Percentiles rank a stretch among this genome's conserved stretches.
These are phyloP conservation scores for Arctostaphylos glauca DNA, from an alignment of 148 eudicot species.

Conservation along the genomic window DNA sequence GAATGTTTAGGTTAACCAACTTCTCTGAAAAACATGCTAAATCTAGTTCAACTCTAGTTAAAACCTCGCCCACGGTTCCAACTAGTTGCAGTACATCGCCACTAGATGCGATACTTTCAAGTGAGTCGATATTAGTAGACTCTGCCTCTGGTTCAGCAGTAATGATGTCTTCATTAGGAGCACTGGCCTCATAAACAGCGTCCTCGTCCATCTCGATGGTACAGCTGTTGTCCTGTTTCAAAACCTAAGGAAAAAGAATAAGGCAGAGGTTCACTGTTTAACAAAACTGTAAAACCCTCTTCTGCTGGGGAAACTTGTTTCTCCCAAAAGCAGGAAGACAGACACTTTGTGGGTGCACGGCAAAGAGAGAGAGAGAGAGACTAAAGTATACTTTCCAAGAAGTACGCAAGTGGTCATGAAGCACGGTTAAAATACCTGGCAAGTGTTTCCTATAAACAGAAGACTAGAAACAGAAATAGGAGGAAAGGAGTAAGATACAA, in stretches of 20 bases:
- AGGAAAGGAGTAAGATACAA: background rate
- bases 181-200: constrained; percentile 29
- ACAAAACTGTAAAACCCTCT: background rate
- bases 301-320: background rate
- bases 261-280: background rate
- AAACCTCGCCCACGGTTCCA: constrained; percentile 38
- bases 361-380: background rate
- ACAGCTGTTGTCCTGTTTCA: constrained; percentile 10
- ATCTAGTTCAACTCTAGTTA: constrained; percentile 62
- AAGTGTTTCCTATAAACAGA: background rate
- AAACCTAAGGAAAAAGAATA: constrained; percentile 18
- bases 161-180: constrained; percentile 38
- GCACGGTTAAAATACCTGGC: background rate
- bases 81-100: constrained; percentile 40
- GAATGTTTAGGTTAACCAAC: constrained; percentile 68
- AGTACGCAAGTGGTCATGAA: background rate
- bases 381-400: background rate
- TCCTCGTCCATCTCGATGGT: constrained; percentile 46
- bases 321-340: background rate
- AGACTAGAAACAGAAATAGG: background rate
- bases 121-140: constrained; percentile 28
- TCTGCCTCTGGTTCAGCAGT: constrained; percentile 41
- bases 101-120: constrained; percentile 37
- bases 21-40: constrained; percentile 72
- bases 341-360: background rate